Base-by-base conservation (phyloP, 495 filamentous ascomycete genomes). In the Bacidia rubella region DNA sequence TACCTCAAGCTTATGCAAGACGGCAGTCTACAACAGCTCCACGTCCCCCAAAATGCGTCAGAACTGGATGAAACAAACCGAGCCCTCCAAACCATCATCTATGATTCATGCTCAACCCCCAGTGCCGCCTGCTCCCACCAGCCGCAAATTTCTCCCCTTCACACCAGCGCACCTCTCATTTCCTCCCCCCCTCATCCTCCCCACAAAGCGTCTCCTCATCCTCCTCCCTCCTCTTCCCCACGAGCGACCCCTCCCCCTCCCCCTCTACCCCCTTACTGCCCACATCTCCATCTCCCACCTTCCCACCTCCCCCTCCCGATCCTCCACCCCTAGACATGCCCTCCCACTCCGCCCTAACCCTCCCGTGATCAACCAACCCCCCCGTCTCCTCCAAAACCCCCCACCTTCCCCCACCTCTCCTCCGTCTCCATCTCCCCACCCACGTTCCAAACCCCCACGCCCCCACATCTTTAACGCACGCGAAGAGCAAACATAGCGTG, bases 291-390 rank as follows among this genome's bases (percentile, higher is more conserved):
- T 44, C 25, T 20, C 50, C 25, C 27, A 41, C 41, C 41, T 17
- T 44, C 20, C 17, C 9, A 17, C 41, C 20, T 22, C 20, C 41
- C 17, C 41, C 19, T 9, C 41, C 19, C 41, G 17, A n/a, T 39
- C n/a, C 32, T n/a, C 32, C n/a, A 9, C 32, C 32, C 32, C 32
- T n/a, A n/a, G n/a, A n/a, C n/a, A n/a, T n/a, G n/a, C 32, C n/a
- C 32, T n/a, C n/a, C 32, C 32, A 9, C 32, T 39, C n/a, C 32
- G 9, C 32, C 32, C 15, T 39, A 41, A 1, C 49, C 32, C 15
- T 41, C 49, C 49, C 48, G 51, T 17, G 40, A 55, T 19, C 22
- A 38, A 15, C 41, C 42, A 17, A 17, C 29, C 42, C 19, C 41
- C 25, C 20, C 21, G 19, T 46, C 23, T 10, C 52, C 35, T 17